Base-by-base conservation (phyloP, 257 asterid species). In the Thymus quinquecostatus region DNA sequence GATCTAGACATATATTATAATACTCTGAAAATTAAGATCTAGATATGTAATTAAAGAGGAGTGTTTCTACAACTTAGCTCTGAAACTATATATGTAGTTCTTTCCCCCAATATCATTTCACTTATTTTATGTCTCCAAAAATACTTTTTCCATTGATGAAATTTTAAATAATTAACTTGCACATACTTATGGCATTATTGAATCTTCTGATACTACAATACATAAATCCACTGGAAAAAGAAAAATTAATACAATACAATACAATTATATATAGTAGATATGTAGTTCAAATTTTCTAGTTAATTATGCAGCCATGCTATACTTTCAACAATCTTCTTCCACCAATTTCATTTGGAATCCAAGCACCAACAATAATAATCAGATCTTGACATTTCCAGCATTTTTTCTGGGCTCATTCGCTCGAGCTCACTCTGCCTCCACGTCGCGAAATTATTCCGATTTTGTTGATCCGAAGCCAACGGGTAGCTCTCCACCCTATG, bases 351-450 rank as follows among this genome's bases (percentile, higher is more conserved):
- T 38, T 85, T 78, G 68, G 87, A 72, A 66, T 93, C 98, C 64
- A 86, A 59, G 84, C 98, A 90, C 98, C 98, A 90, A 79, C 97
- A 90, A 62, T 81, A 88, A 71, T 90, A 93, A 72, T 93, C 97
- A 43, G 96, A 86, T 78, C 96, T 83, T 45, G 98, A 90, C 33
- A 90, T 33, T 34, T 88, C 96, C 68, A 90, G 62, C 86, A 93
- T 69, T 51, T 69, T 85, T 27, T 93, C 90, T 7, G 98, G 94
- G 63, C 63, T 75, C 97, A 93, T 87, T 79, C 85, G 86, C 86
- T 90, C 98, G 36, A 93, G 90, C 80, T 93, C 97, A 36, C 75
- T 81, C 75, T 93, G 97, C 76, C 96, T 45, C 85, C 92, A 76
- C 5, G 92, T 11, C 13, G 96, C 86, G 65, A 86, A 84, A 41